Conservation (phyloP, 768 basidiomycete genomes). For the Sarcomyxa edulis region DNA sequence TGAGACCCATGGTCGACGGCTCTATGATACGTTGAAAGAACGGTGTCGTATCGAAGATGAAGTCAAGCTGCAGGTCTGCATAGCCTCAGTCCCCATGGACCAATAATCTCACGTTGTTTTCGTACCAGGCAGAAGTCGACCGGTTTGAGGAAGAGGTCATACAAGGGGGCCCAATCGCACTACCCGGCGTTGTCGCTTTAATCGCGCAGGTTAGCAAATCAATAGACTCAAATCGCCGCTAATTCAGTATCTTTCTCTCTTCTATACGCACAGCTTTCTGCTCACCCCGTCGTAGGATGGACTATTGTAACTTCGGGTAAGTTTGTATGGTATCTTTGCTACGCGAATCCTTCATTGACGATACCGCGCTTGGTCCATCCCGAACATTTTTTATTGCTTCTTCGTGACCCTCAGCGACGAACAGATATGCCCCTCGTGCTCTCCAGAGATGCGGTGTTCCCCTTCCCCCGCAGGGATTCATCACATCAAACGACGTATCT, state of each 20-base stretch:
- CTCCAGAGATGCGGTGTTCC: conserved; percentile 59
- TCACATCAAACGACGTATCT: conserved; percentile 69
- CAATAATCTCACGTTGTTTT: not conserved
- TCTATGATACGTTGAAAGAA: conserved; percentile 70
- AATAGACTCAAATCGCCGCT: not conserved
- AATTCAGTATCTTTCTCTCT: not conserved
- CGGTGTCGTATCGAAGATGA: conserved; percentile 61
- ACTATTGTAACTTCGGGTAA: conserved; percentile 83
- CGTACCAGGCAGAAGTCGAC: conserved; percentile 59
- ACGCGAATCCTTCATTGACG: not conserved
- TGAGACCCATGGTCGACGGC: conserved; percentile 69
- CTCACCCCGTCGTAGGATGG: conserved; percentile 43
- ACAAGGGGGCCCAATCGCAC: conserved; percentile 50
- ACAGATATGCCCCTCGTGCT: conserved; percentile 63
- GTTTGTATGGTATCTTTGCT: conserved; percentile 5
- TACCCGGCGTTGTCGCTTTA: conserved; percentile 62
- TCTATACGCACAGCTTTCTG: conserved; percentile 21
- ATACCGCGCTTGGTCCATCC: too few species aligned
- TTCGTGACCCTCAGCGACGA: conserved; percentile 49
- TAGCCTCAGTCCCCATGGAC: not conserved
- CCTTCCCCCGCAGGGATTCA: conserved; percentile 50
- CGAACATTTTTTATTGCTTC: conserved; percentile 4
- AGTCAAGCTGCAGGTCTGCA: conserved; percentile 47
- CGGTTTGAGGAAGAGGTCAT: conserved; percentile 79
- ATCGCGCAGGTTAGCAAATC: conserved; percentile 44